Conservation (phyloP, 768 basidiomycete species). For the Hemileccinum impolitum region DNA sequence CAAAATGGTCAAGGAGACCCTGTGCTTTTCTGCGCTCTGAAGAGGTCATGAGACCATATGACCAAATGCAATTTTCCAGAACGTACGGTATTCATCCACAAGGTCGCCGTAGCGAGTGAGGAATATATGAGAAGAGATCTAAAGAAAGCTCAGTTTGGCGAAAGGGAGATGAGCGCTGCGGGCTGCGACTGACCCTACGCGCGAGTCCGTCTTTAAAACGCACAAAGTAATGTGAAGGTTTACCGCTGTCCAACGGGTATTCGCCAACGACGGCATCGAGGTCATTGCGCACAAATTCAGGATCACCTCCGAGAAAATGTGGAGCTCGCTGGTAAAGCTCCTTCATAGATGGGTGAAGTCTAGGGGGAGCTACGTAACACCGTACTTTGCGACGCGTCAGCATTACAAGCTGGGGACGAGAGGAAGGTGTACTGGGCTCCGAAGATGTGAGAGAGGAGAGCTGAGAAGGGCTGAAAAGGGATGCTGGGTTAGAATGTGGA, state of each 20-base stretch:
- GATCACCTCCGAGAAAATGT: slow-evolving; percentile 33
- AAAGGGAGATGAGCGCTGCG: not conserved
- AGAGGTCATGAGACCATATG: slow-evolving; percentile 7
- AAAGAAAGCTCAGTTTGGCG: slow-evolving; percentile 3
- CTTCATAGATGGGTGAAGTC: slow-evolving; percentile 37
- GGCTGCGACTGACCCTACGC: slow-evolving; percentile 44
- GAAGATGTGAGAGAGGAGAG: slow-evolving; percentile 18
- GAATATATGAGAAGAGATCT: slow-evolving; percentile 47
- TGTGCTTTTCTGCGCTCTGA: slow-evolving; percentile 45
- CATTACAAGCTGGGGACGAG: slow-evolving; percentile 1
- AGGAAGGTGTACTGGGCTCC: slow-evolving; percentile 7
- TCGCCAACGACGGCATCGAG: slow-evolving; percentile 59
- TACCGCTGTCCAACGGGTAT: slow-evolving; percentile 29
- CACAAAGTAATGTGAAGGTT: slow-evolving; percentile 57
- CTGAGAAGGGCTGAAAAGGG: slow-evolving; percentile 13
- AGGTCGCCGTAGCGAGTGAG: slow-evolving; percentile 39
- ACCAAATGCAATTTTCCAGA: not conserved
- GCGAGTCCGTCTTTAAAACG: slow-evolving; percentile 54
- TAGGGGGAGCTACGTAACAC: slow-evolving; percentile 39
- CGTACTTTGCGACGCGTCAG: slow-evolving; percentile 9
- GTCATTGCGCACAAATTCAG: slow-evolving; percentile 28
- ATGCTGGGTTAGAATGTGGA: slow-evolving; percentile 9
- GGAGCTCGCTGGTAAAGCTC: slow-evolving; percentile 38
- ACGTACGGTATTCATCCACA: slow-evolving; percentile 56
- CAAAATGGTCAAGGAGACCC: slow-evolving; percentile 49